Conservation (phyloP, 805 yeast species). For the Wickerhamiella parazyma region DNA sequence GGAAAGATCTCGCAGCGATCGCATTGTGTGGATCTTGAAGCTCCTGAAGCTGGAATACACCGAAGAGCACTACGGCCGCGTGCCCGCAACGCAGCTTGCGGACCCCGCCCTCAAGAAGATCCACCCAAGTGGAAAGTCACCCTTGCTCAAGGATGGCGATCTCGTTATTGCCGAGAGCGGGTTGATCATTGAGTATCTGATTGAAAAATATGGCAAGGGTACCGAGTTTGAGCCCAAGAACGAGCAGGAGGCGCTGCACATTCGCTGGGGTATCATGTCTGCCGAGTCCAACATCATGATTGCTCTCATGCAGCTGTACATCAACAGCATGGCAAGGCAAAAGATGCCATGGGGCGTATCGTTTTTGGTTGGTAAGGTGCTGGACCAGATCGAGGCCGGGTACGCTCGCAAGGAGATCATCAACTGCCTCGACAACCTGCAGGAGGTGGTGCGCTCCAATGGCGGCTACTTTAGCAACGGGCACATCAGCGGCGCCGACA, state of each 20-base stretch:
- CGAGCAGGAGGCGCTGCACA: conserved; percentile 30
- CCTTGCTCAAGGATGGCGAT: conserved; percentile 37
- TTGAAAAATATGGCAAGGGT: conserved; percentile 34
- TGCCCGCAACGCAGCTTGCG: conserved; percentile 34
- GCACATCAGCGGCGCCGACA: conserved; percentile 45
- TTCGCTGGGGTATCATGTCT: conserved; percentile 40
- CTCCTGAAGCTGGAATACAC: conserved; percentile 42
- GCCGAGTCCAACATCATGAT: conserved; percentile 50
- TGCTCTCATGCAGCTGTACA: conserved; percentile 27
- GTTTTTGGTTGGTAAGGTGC: conserved; percentile 29
- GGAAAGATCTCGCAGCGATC: conserved; percentile 43
- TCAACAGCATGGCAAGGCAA: conserved; percentile 23
- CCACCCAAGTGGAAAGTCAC: conserved; percentile 53
- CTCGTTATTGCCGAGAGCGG: conserved; percentile 44
- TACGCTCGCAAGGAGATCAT: conserved; percentile 37
- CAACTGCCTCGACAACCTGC: conserved; percentile 30
- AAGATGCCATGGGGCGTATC: conserved; percentile 3
- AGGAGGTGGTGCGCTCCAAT: conserved; percentile 30
- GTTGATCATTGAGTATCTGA: conserved; percentile 38
- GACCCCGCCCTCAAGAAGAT: conserved; percentile 36
- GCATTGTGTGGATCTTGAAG: conserved; percentile 53
- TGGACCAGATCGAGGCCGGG: conserved; percentile 34
- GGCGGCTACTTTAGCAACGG: conserved; percentile 46
- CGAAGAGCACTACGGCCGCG: conserved; percentile 37
- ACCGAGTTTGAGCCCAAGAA: conserved; percentile 28